phyloP scores from a whole-genome alignment of 2,329 filamentous ascomycete species.

The Paraphoma chrysanthemicola region DNA sequence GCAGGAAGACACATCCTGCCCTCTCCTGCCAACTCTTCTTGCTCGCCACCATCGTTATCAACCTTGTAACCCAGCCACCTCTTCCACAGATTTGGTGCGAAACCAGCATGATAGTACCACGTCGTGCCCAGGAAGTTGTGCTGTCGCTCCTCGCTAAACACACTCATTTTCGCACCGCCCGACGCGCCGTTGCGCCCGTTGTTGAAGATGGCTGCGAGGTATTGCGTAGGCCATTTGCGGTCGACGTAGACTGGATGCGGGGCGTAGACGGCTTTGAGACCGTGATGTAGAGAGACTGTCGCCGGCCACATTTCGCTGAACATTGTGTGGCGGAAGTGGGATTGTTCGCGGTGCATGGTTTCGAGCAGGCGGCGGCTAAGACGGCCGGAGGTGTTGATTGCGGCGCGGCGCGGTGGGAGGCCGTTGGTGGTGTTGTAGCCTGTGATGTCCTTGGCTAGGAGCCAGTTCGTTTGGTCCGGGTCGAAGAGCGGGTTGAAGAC shows the following conservation, averaged over 20 bases:
- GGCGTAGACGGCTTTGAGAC: constrained; percentile 76
- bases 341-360: constrained; percentile 78
- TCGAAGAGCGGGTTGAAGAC: constrained; percentile 81
- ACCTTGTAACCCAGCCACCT: constrained; percentile 63
- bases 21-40: constrained; percentile 53
- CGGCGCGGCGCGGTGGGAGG: constrained; percentile 70
- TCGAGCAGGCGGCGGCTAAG: constrained; percentile 70
- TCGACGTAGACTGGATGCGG: constrained; percentile 66
- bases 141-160: constrained; percentile 60
- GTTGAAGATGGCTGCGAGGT: constrained; percentile 63
- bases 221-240: constrained; percentile 61
- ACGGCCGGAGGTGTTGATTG: constrained; percentile 75
- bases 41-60: constrained; percentile 57
- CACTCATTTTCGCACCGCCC: constrained; percentile 56
- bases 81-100: constrained; percentile 62
- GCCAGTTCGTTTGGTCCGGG: constrained; percentile 73
- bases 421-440: constrained; percentile 66
- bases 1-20: constrained; percentile 58
- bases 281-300: constrained; percentile 74
- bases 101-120: constrained; percentile 62
- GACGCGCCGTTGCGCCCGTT: constrained; percentile 60
- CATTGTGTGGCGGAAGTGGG: constrained; percentile 72
- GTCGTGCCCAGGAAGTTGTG: constrained; percentile 61
- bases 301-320: constrained; percentile 83
- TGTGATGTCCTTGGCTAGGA: constrained; percentile 73